These are phyloP conservation scores for Pulveroboletus frians DNA, from an alignment of 768 basidiomycete species.

Conservation along the genomic window DNA sequence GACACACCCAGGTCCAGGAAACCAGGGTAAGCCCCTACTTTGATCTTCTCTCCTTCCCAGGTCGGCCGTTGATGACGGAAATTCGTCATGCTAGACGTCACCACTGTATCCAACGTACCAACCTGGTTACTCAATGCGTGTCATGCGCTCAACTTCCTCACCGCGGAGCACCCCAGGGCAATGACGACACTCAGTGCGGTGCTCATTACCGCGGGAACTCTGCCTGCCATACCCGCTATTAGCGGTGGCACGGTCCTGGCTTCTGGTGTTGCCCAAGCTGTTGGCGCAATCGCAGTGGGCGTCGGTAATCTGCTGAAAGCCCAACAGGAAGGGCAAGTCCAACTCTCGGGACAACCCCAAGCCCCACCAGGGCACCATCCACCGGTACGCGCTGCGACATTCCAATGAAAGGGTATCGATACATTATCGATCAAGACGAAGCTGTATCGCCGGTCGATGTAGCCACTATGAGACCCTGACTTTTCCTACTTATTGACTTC, in stretches of 20 bases:
- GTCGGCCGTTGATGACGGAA: not conserved
- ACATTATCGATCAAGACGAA: slow-evolving; percentile 6
- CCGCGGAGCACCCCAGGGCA: slow-evolving; percentile 68
- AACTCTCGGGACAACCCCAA: slow-evolving; percentile 21
- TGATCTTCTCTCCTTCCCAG: not conserved
- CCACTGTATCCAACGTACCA: slow-evolving; percentile 55
- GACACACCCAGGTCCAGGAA: slow-evolving; percentile 7
- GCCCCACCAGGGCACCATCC: slow-evolving; percentile 20
- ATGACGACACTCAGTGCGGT: slow-evolving; percentile 74
- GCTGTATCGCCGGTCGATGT: slow-evolving; percentile 22
- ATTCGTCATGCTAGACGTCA: slow-evolving; percentile 26
- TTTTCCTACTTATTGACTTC: slow-evolving; percentile 20
- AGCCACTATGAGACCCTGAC: slow-evolving; percentile 12
- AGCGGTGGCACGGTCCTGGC: slow-evolving; percentile 69
- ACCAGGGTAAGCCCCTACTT: slow-evolving; percentile 15
- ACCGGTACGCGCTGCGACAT: slow-evolving; percentile 29
- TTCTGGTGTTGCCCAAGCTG: slow-evolving; percentile 68
- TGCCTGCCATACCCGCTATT: slow-evolving; percentile 69
- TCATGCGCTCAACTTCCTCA: slow-evolving; percentile 68
- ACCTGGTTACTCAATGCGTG: slow-evolving; percentile 76
- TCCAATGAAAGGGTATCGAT: slow-evolving; percentile 16
- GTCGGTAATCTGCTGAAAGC: slow-evolving; percentile 56
- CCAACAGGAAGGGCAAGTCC: slow-evolving; percentile 38
- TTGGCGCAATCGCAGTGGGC: slow-evolving; percentile 74
- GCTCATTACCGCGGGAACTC: slow-evolving; percentile 71